Evolutionary conservation across 1,139 yeast genomes (phyloP), one percentile per base, ranked within the genome.

Genomic region (Kluyveromyces marxianus): DNA sequence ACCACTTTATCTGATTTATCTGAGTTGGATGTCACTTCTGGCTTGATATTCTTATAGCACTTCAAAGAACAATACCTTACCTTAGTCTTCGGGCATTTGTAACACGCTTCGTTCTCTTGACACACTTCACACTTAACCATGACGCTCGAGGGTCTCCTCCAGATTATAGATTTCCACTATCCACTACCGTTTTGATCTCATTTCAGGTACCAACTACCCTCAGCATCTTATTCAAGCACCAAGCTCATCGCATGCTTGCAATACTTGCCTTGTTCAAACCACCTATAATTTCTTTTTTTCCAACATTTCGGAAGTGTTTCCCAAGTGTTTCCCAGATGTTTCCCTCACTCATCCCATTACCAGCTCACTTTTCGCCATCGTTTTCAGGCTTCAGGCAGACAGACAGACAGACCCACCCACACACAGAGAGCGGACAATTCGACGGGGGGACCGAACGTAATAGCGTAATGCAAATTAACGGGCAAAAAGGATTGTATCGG

Each of bases 81-180:
- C 0, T 58, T 54, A 53, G 88, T 81, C 50, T 70, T 74, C 2
- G 88, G 85, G 57, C 89, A 82, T 54, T 74, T 80, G 60, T 81
- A 82, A 54, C 77, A 79, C 31, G 76, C 67, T 36, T 64, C 65
- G 2, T 60, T 54, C 2, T 44, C 57, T 2, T 54, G 44, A 54
- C 86, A 80, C 5, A 81, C 70, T 14, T 65, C 68, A 62, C 85
- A 79, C 24, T 53, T 52, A n/a, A 41, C 37, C 43, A 40, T 40
- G 14, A 2, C 34, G n/a, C 21, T 27, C 28, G 21, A 24, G n/a
- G n/a, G 7, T 24, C 25, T 21, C 33, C 14, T 14, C 3, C n/a
- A 8, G 7, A 34, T 34, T 34, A 14, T 7, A 34, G 36, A 6
- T 6, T 7, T 34, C 21, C 7, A 7, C 24, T 14, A 30, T 30